Conservation (phyloP, 2,329 filamentous ascomycete genomes). For the Pseudogymnoascus sp. region DNA sequence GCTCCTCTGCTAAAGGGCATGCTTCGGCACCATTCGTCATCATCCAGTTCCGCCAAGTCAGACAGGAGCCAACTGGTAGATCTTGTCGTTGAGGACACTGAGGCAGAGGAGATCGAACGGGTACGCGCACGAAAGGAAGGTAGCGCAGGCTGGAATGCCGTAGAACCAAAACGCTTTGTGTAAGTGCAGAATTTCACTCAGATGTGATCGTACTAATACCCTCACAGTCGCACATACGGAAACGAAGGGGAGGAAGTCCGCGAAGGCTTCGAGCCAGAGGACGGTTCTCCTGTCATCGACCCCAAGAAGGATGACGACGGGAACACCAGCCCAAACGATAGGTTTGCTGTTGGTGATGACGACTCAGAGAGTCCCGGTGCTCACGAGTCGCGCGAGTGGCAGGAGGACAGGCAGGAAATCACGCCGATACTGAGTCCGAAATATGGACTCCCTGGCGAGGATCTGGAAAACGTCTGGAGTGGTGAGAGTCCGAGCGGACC, state of each 20-base stretch:
- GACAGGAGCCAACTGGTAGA: slow-evolving; percentile 57
- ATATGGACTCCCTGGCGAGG: slow-evolving; percentile 26
- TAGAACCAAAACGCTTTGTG: slow-evolving; percentile 46
- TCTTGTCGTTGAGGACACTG: slow-evolving; percentile 55
- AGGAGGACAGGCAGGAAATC: slow-evolving; percentile 20
- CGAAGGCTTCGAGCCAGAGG: slow-evolving; percentile 44
- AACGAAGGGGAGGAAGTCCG: slow-evolving; percentile 42
- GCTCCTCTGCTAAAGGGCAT: slow-evolving; percentile 29
- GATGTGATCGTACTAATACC: slow-evolving; percentile 1
- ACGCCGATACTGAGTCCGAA: slow-evolving; percentile 26
- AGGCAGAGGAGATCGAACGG: slow-evolving; percentile 53
- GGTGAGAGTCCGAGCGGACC: slow-evolving; percentile 20
- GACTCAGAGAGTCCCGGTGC: slow-evolving; percentile 26
- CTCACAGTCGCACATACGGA: slow-evolving; percentile 38
- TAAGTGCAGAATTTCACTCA: slow-evolving; percentile 27
- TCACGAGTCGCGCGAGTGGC: slow-evolving; percentile 36
- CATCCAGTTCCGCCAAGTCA: slow-evolving; percentile 41
- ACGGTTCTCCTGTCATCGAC: slow-evolving; percentile 34
- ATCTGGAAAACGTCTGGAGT: slow-evolving; percentile 30
- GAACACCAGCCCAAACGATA: slow-evolving; percentile 21
- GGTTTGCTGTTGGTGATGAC: slow-evolving; percentile 23
- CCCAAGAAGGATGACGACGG: slow-evolving; percentile 35
- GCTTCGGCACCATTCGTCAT: slow-evolving; percentile 39
- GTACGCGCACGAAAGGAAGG: slow-evolving; percentile 55
- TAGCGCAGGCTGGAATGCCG: slow-evolving; percentile 50